Evolutionary conservation across 768 basidiomycete species (phyloP), one percentile per base, ranked within the genome.

Genomic region (Mycena galopus): DNA sequence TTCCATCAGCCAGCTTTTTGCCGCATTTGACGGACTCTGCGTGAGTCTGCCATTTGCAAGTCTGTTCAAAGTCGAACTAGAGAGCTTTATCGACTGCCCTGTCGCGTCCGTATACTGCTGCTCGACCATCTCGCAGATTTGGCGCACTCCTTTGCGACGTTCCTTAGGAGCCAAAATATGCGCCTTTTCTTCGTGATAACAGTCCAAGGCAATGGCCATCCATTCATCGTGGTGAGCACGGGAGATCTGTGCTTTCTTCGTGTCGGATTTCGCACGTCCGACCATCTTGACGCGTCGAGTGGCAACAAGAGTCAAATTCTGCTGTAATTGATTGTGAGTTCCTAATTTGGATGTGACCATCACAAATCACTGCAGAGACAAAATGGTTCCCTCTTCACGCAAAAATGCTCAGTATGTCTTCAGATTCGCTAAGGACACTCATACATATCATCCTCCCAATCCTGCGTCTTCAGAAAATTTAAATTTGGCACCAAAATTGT

Each of bases 241-340:
- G 42, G 29, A 7, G 8, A 44, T 58, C 21, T 67, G 66, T 2
- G 10, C 66, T 57, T 67, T 67, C 42, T 67, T 67, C 5, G 66
- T 58, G 29, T 59, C 42, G 11, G 66, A 59, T 59, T 67, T 59
- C 44, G 66, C 66, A 44, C 57, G 66, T 4, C 56, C 66, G 42
- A 67, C 66, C 66, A 67, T 67, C 39, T 51, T 33, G 65, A 65
- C 65, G 65, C 53, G 35, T 65, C 51, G n/a, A 65, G 65, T n/a
- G n/a, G n/a, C n/a, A n/a, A n/a, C n/a, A n/a, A n/a, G n/a, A n/a
- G n/a, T n/a, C n/a, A n/a, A n/a, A n/a, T n/a, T n/a, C n/a, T n/a
- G n/a, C n/a, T n/a, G n/a, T n/a, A n/a, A n/a, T n/a, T n/a, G n/a
- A n/a, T n/a, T n/a, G n/a, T n/a, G n/a, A n/a, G n/a, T n/a, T n/a